A percentile compares a stretch with the other conserved stretches of the same genome.
phyloP scores from a whole-genome alignment of 1,284 basidiomycete species.

The Cutaneotrichosporon cavernicola region DNA sequence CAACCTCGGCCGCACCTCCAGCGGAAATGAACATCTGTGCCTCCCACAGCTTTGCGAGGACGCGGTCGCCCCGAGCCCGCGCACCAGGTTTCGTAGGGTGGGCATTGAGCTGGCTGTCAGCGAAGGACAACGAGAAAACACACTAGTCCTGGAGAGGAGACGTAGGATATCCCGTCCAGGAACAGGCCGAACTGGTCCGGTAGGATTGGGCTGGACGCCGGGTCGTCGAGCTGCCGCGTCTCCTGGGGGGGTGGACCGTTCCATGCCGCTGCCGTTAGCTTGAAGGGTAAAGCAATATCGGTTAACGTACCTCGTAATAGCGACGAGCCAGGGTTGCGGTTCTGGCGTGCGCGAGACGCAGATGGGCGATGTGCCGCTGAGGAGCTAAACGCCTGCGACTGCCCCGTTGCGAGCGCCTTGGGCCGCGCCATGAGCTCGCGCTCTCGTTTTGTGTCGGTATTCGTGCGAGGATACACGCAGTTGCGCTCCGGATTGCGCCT shows the following conservation, averaged over 20 bases:
- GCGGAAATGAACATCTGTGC: conserved; percentile 23
- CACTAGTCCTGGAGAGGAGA: conserved; percentile 18
- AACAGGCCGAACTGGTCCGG: conserved; percentile 17
- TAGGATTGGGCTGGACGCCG: background rate
- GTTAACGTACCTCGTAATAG: background rate
- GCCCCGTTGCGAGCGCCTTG: background rate
- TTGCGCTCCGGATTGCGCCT: conserved; percentile 21
- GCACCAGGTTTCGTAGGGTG: conserved; percentile 20
- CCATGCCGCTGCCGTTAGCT: conserved; percentile 7
- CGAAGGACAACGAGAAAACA: background rate
- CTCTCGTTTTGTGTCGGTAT: background rate
- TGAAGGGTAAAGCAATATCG: background rate
- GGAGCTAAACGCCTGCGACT: background rate
- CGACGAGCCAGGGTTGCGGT: background rate
- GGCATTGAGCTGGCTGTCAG: conserved; percentile 19
- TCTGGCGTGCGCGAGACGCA: background rate
- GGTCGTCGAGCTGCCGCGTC: background rate
- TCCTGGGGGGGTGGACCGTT: background rate
- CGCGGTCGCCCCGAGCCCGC: conserved; percentile 21
- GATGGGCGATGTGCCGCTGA: background rate
- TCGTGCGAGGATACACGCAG: conserved; percentile 19
- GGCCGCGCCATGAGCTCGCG: background rate
- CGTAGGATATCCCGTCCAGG: conserved; percentile 19
- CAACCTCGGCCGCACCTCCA: background rate
- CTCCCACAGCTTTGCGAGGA: conserved; percentile 24